Evolutionary conservation across 73 alveolate species (phyloP), one percentile per base, ranked within the genome.

Genomic region (Urostyla sp.): DNA sequence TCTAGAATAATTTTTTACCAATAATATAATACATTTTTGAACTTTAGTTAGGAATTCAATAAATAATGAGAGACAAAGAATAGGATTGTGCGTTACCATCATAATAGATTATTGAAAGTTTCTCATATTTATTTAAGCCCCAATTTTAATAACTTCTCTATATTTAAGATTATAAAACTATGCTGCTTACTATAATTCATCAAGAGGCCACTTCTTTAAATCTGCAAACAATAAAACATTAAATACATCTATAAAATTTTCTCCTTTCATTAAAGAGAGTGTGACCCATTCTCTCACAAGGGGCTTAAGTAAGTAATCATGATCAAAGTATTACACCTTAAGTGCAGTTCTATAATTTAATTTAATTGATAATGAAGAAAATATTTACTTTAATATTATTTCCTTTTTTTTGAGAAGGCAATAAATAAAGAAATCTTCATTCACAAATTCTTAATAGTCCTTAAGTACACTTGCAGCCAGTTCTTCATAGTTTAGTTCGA

Each of bases 21-120:
- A 5, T 6, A 16, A 26, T 11, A 11, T 8, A 26, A 43, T 63
- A 63, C 79, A 50, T 1, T 4, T 23, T 30, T 69, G 44, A 24
- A 69, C 34, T 6, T 24, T 32, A 13, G 24, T 69, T 24, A 69
- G 53, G 54, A 28, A 69, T 26, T 69, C n/a, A 13, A 69, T 69
- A 54, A 49, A 46, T 20, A 69, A 46, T 0, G 50, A 49, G 4
- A 69, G 54, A 0, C 72, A 34, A 67, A 69, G 3, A 23, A 69
- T 48, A 46, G 83, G 83, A 30, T 69, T 69, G 23, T 69, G 49
- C 2, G 72, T 69, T 11, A 69, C 49, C 1, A 46, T 26, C 83
- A 69, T 48, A 31, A 37, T 37, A 69, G 44, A 46, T 15, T 40
- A 46, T 21, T 69, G 72, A n/a, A 69, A 32, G 24, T 69, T 45